Conservation (phyloP, 352 stramenopile genomes). For the Phytophthora multivora region DNA sequence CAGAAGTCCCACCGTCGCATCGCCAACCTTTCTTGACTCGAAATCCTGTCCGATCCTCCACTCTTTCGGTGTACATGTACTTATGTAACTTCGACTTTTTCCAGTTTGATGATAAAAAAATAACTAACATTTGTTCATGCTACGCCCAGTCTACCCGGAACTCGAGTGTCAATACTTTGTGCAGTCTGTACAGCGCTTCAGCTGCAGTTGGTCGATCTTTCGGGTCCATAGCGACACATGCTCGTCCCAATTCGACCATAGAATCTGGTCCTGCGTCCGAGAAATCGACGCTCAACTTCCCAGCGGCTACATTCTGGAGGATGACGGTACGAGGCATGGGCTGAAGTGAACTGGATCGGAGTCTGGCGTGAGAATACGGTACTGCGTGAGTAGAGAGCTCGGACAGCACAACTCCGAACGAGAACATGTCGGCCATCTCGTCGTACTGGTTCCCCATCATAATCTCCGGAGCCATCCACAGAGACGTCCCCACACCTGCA, state of each 20-base stretch:
- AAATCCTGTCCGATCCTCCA: neutral
- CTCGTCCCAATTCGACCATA: constrained; percentile 18
- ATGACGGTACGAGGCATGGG: constrained; percentile 31
- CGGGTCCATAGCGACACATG: constrained; percentile 34
- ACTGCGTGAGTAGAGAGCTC: constrained; percentile 13
- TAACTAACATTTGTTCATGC: neutral
- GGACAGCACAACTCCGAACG: constrained; percentile 20
- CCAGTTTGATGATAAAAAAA: too few species aligned
- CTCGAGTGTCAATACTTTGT: constrained; percentile 18
- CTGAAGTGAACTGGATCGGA: neutral
- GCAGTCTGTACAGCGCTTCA: constrained; percentile 36
- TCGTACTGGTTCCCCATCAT: constrained; percentile 18
- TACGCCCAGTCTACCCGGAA: neutral
- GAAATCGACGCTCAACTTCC: constrained; percentile 35
- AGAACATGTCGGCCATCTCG: constrained; percentile 22
- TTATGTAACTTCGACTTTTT: too few species aligned
- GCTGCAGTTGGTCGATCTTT: constrained; percentile 27
- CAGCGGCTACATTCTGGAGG: constrained; percentile 40
- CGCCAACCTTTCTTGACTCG: neutral
- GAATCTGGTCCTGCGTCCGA: constrained; percentile 9
- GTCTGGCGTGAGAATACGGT: constrained; percentile 7
- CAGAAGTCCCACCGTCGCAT: neutral
- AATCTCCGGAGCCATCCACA: constrained; percentile 16
- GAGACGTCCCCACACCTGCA: constrained; percentile 10
- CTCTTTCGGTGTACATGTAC: neutral